Evolutionary conservation across 2,329 filamentous ascomycete species (phyloP).

Genomic region (Corniculantispora saksenae): DNA sequence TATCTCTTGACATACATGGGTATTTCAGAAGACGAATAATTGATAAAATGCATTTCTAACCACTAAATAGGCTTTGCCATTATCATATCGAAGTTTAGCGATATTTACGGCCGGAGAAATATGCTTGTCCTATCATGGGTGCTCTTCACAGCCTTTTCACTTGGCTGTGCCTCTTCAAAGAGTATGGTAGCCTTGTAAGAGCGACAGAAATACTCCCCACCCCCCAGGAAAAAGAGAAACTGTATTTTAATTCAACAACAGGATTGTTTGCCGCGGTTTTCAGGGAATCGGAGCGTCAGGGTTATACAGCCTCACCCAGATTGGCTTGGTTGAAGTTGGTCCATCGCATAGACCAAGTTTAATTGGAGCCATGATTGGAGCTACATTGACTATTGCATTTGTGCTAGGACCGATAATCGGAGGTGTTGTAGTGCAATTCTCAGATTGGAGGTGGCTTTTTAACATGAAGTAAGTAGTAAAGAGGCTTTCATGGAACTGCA

Average conservation of each 20-base stretch:
- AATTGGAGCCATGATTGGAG: conserved; percentile 56
- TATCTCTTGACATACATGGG: conserved; percentile 61
- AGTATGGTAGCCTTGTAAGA: conserved; percentile 54
- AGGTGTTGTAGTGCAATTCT: conserved; percentile 54
- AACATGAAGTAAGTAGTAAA: conserved; percentile 56
- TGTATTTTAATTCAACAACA: conserved; percentile 32
- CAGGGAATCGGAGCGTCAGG: conserved; percentile 64
- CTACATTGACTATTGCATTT: conserved; percentile 58
- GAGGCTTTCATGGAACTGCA: conserved; percentile 3
- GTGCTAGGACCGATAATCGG: conserved; percentile 60
- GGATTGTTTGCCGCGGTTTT: conserved; percentile 59
- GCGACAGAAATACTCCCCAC: too few relatives aligned
- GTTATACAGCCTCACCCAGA: conserved; percentile 60
- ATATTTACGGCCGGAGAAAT: conserved; percentile 58
- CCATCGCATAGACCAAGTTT: conserved; percentile 53
- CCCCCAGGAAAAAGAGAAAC: neutral
- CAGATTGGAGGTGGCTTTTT: conserved; percentile 61
- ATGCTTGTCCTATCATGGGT: conserved; percentile 53
- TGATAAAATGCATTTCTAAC: neutral
- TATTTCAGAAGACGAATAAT: conserved; percentile 27
- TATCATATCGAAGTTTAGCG: conserved; percentile 59
- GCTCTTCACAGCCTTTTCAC: conserved; percentile 56
- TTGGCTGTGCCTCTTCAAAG: conserved; percentile 52
- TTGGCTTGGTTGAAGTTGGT: conserved; percentile 57
- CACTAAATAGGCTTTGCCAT: conserved; percentile 51